Evolutionary conservation across 179 eudicot species (phyloP), one percentile per base, ranked within the genome.

Genomic region (Gypsophila paniculata): DNA sequence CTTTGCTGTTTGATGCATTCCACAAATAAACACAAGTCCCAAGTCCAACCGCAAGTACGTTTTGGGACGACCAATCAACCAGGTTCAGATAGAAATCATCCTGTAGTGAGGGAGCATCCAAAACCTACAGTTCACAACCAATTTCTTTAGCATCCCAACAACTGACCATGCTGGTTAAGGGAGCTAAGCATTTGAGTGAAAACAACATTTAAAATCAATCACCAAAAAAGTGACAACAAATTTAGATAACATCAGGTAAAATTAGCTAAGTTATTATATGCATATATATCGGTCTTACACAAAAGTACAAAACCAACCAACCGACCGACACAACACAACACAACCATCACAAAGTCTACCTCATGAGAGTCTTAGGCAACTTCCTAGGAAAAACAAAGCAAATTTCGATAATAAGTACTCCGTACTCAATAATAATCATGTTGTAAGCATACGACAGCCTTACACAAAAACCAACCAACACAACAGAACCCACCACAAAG

Each of bases 1-100:
- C 99, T 80, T 86, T 91, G 82, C 94, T 88, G 77, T 85, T 94
- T 58, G 96, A 86, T 46, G 99, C 99, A 74, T 85, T 91, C 99
- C 99, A 94, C 75, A 94, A 46, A 76, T 94, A 94, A 25, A 94
- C 96, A 77, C 92, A 89, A 49, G 92, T 91, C 36, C 99, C 97
- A 60, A 91, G 84, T 59, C 99, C 99, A 78, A 94, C 97, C 2
- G 96, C 99, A 25, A 94, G 94, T 52, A 90, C 83, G 76, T 91
- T 91, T 73, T 94, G 97, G 0, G 99, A 91, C 1, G 97, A 94
- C 97, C 99, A 94, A 65, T 94, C 99, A 6, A 94, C 99, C 63
- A 94, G 77, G 79, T 91, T 94, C 77, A 94, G 76, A 77, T 94
- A 94, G 80, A 94, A 94, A 78, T 94, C 99, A 76, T 94, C 99